phyloP scores from a whole-genome alignment of 331 rosid genomes.

The Spiraea crenata region DNA sequence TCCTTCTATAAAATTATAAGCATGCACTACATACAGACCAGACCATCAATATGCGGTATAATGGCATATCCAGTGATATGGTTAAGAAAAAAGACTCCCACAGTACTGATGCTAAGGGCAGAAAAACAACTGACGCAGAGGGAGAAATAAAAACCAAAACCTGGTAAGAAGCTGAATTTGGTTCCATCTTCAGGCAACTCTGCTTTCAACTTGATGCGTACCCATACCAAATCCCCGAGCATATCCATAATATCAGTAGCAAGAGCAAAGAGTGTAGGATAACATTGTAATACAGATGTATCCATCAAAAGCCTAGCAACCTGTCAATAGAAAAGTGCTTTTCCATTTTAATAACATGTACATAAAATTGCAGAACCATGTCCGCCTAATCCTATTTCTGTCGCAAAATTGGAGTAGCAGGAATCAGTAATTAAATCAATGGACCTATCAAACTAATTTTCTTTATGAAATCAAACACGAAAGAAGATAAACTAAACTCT shows the following conservation, averaged over 20 bases:
- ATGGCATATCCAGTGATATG: neutral
- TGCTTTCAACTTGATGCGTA: conserved; percentile 82
- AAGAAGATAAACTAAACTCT: neutral
- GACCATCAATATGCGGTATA: neutral
- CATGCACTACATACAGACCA: neutral
- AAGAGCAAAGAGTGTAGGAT: conserved; percentile 89
- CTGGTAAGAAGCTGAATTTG: conserved; percentile 54
- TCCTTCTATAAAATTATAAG: neutral
- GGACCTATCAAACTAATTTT: neutral
- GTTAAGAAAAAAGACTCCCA: neutral
- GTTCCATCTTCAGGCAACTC: conserved; percentile 79
- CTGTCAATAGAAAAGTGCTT: conserved; percentile 49
- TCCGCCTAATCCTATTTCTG: conserved; percentile 7
- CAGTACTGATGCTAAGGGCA: conserved; percentile 3
- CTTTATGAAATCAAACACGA: neutral
- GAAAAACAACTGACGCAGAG: conserved; percentile 13
- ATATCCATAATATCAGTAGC: conserved; percentile 86
- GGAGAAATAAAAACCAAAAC: conserved; percentile 35
- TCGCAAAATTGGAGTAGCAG: neutral
- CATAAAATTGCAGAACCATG: conserved; percentile 1
- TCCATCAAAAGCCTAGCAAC: conserved; percentile 93
- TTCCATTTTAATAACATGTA: conserved; percentile 18
- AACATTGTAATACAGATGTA: conserved; percentile 75
- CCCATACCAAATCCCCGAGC: conserved; percentile 94
- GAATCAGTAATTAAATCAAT: neutral